A percentile compares a stretch with the other conserved stretches of the same genome.
phyloP scores from a whole-genome alignment of 2,329 filamentous ascomycete species.

The Aspergillus candidus region DNA sequence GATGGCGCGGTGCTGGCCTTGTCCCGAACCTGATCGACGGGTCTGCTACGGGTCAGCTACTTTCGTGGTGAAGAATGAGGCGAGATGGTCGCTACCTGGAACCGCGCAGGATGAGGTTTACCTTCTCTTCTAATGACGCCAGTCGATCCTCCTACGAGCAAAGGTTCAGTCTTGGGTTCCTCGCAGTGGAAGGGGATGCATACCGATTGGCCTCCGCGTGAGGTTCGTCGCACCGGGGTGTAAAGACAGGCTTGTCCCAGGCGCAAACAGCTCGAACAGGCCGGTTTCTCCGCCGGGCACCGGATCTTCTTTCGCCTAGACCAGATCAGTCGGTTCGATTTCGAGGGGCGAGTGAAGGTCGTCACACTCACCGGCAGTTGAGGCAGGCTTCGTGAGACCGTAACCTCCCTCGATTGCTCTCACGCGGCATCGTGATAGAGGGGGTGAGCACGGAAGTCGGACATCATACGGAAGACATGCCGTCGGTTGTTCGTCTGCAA shows the following conservation, averaged over 20 bases:
- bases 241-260: constrained; percentile 47
- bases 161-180: constrained; percentile 2
- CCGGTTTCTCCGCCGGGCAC: constrained; percentile 48
- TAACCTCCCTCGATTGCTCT: constrained; percentile 25
- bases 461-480: constrained; percentile 1
- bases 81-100: constrained; percentile 23
- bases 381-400: constrained; percentile 35
- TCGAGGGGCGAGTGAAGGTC: not conserved
- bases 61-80: not conserved
- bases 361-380: constrained; percentile 42
- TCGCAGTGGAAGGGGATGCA: not conserved
- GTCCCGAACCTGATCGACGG: constrained; percentile 7
- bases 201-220: constrained; percentile 44
- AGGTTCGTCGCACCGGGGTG: constrained; percentile 30
- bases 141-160: constrained; percentile 44
- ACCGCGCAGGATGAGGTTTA: constrained; percentile 46
- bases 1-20: constrained; percentile 13
- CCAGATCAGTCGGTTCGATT: not conserved
- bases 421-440: constrained; percentile 22
- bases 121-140: constrained; percentile 48
- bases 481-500: not conserved
- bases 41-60: constrained; percentile 17
- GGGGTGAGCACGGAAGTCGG: not conserved
- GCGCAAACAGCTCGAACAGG: constrained; percentile 47
- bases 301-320: constrained; percentile 46